Percentiles rank a stretch among this genome's conserved stretches.
phyloP scores from a whole-genome alignment of 805 yeast species.

The Ogataea degrootiae region DNA sequence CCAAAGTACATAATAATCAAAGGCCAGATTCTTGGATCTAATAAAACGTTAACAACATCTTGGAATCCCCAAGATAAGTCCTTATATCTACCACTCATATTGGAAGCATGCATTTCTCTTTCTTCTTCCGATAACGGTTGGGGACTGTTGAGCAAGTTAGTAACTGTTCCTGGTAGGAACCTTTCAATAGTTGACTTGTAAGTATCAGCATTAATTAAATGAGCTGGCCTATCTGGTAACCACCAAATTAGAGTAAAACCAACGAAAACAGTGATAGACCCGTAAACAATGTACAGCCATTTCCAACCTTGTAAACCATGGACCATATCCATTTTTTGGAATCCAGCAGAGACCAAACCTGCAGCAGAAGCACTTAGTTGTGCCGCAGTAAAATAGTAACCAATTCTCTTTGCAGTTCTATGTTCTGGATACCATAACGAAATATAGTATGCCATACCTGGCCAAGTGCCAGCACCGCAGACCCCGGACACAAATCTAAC shows the following conservation, averaged over 20 bases:
- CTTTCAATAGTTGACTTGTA: conserved; percentile 16
- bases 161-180: conserved; percentile 15
- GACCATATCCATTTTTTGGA: conserved; percentile 73
- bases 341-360: conserved; percentile 82
- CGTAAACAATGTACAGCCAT: conserved; percentile 80
- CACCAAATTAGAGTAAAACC: conserved; percentile 72
- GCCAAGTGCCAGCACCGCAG: conserved; percentile 87
- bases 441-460: conserved; percentile 80
- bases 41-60: conserved; percentile 50
- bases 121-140: conserved; percentile 54
- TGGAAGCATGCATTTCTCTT: conserved; percentile 49
- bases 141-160: conserved; percentile 19
- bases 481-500: conserved; percentile 67
- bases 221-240: conserved; percentile 75
- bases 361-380: conserved; percentile 88
- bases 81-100: conserved; percentile 50
- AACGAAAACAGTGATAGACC: conserved; percentile 57
- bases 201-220: conserved; percentile 11
- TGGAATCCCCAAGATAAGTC: conserved; percentile 50
- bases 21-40: conserved; percentile 74
- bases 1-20: conserved; percentile 85
- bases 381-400: conserved; percentile 88
- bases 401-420: conserved; percentile 72
- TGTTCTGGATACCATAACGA: conserved; percentile 83
- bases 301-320: conserved; percentile 78